Evolutionary conservation across 345 rosid species (phyloP), one percentile per base, ranked within the genome.

Genomic region (Sonneratia alba): DNA sequence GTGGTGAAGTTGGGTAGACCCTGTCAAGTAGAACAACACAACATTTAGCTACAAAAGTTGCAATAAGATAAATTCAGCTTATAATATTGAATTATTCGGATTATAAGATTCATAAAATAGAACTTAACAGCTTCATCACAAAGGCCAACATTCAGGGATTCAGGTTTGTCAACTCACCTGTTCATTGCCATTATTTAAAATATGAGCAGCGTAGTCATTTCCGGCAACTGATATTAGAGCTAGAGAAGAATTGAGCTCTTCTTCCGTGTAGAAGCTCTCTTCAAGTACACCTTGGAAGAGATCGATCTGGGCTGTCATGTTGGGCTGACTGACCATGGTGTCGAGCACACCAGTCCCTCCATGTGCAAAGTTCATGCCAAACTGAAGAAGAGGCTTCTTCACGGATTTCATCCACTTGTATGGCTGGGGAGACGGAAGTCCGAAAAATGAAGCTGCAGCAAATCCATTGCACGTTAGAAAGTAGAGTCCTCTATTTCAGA

Each of bases 311-410:
- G 68, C 56, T 0, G 83, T 80, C 84, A 85, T 68, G 81, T 85
- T 87, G 13, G 87, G 89, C 36, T 75, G 79, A 14, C 73, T 67
- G 57, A 61, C 77, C 74, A 71, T 19, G n/a, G 87, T 80, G 61
- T 79, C 67, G 51, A 83, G 79, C 7, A 83, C 84, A n/a, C 87
- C 90, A 0, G 86, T 83, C 32, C 90, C 88, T 10, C 88, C 90
- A 15, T 68, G 61, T 2, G 88, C 90, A 64, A 86, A 83, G 68
- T 84, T 84, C 82, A 84, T 82, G 4, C 89, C 87, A 38, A 48
- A 1, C 47, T 32, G 32, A 8, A 76, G 61, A 42, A 27, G 18
- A 1, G 82, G 68, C 53, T 65, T 49, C 18, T 53, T 51, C 75
- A 18, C 71, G 1, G 21, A 38, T 18, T 78, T 73, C 64, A 79